Evolutionary conservation across 2,329 filamentous ascomycete genomes (phyloP).

Genomic region (Cryphonectria japonica): DNA sequence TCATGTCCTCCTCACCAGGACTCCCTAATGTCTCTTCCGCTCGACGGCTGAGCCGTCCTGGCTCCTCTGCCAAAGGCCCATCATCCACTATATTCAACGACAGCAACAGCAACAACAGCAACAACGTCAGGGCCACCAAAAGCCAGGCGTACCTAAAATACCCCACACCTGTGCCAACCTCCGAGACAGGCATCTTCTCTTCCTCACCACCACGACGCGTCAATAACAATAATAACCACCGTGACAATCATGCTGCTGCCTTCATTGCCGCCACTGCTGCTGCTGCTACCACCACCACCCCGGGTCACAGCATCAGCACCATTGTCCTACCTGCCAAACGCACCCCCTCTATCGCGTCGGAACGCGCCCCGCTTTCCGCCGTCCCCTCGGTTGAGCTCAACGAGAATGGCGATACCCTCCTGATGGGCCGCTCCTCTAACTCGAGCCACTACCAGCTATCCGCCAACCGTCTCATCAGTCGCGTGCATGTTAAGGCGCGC

Average conservation of each 20-base stretch:
- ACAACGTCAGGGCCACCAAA: not conserved
- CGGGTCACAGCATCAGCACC: not conserved
- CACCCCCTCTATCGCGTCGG: constrained; percentile 67
- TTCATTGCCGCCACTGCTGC: constrained; percentile 16
- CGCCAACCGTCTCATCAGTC: constrained; percentile 87
- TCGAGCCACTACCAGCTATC: constrained; percentile 96
- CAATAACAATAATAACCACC: constrained; percentile 33
- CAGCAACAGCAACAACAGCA: not conserved
- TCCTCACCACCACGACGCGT: constrained; percentile 72
- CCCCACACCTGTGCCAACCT: constrained; percentile 91
- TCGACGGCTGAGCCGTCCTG: constrained; percentile 65
- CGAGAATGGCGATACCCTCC: constrained; percentile 77
- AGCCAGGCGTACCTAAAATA: constrained; percentile 66
- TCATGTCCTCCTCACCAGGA: constrained; percentile 74
- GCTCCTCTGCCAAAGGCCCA: constrained; percentile 38
- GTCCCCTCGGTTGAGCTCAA: constrained; percentile 83
- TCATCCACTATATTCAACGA: constrained; percentile 9
- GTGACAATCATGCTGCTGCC: not conserved
- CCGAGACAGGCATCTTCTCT: constrained; percentile 86
- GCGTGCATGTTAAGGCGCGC: constrained; percentile 86
- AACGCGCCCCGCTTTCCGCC: constrained; percentile 80
- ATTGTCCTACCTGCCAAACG: constrained; percentile 49
- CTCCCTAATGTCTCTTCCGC: constrained; percentile 62
- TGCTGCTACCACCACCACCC: constrained; percentile 26
- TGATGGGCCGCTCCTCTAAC: constrained; percentile 92